phyloP scores from a whole-genome alignment of 371 early-diverging fungal species.

The Mucor lusitanicus region DNA sequence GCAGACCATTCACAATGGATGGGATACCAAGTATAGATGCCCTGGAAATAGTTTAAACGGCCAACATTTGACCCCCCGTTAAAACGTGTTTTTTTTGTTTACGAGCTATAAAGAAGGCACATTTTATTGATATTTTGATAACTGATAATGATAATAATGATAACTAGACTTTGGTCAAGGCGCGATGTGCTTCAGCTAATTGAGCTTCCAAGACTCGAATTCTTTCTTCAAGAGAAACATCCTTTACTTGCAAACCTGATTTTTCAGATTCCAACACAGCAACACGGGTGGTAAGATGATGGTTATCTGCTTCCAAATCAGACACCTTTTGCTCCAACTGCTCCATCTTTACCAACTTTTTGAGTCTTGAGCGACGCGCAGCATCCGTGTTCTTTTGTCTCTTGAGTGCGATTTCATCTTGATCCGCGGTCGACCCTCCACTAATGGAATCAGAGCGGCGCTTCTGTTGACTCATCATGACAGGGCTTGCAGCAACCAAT shows the following conservation, averaged over 20 bases:
- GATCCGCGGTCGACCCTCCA: constrained; percentile 15
- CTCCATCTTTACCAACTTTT: constrained; percentile 85
- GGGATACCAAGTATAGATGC: no score
- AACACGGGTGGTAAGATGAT: constrained; percentile 60
- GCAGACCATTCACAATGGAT: no score
- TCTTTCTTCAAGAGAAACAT: constrained; percentile 65
- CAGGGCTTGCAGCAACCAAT: not conserved
- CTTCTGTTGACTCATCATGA: not conserved
- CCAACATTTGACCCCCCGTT: no score
- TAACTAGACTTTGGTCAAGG: constrained; percentile 34
- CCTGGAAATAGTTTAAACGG: no score
- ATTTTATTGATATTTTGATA: not conserved
- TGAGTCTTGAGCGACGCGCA: constrained; percentile 88
- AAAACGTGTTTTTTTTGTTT: no score
- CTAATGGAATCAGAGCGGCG: not conserved
- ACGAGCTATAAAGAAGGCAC: no score
- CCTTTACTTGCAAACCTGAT: constrained; percentile 59
- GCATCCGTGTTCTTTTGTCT: constrained; percentile 93
- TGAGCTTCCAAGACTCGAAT: constrained; percentile 71
- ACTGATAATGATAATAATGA: not conserved
- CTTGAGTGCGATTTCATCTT: constrained; percentile 72
- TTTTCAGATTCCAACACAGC: constrained; percentile 80
- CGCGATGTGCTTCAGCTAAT: constrained; percentile 69
- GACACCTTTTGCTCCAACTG: constrained; percentile 77
- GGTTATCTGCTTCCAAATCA: constrained; percentile 81